Evolutionary conservation across 1,284 basidiomycete species (phyloP), one percentile per base, ranked within the genome.

Genomic region (Microbotryum intermedium): DNA sequence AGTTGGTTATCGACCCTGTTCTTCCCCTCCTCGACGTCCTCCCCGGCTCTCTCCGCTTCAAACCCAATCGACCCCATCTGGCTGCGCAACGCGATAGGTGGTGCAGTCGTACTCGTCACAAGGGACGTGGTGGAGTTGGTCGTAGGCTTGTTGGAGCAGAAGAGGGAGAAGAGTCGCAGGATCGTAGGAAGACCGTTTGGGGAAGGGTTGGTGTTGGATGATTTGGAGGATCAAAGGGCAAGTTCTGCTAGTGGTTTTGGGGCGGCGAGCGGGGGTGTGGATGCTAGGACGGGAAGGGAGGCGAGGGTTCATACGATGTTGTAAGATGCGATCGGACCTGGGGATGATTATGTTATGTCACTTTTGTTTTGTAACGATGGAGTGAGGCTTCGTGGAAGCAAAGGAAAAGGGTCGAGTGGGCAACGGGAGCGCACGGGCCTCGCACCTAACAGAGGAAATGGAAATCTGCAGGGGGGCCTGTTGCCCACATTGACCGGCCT

Each of bases 81-180:
- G 70, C 49, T 68, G 30, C 58, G 70, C 26, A 70, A 62, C 54
- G 59, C 65, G 9, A 29, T 67, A 10, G 70, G 70, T 20, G 70
- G 67, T 2, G 63, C 56, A 0, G 2, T 66, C 20, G 57, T 71
- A 8, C 53, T 71, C 13, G 21, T 69, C 1, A 26, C 55, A 0
- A 54, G 69, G 20, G 69, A 71, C 51, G 53, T 57, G n/a, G 46
- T 66, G 34, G 57, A 61, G 43, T 29, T 71, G 29, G 30, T 45
- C 1, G 55, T 53, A 10, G 64, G 57, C 4, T 42, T 65, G 51
- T 53, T 69, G 44, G 65, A 68, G 56, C 57, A 55, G 23, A 54
- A 57, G 52, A 55, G 69, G 50, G 62, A 59, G 30, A 30, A 48
- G 45, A 67, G 65, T 50, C 53, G 69, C 46, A 53, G 54, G 42